Evolutionary conservation across 495 filamentous ascomycete species (phyloP), one percentile per base, ranked within the genome.

Genomic region (Penicilliopsis zonata): DNA sequence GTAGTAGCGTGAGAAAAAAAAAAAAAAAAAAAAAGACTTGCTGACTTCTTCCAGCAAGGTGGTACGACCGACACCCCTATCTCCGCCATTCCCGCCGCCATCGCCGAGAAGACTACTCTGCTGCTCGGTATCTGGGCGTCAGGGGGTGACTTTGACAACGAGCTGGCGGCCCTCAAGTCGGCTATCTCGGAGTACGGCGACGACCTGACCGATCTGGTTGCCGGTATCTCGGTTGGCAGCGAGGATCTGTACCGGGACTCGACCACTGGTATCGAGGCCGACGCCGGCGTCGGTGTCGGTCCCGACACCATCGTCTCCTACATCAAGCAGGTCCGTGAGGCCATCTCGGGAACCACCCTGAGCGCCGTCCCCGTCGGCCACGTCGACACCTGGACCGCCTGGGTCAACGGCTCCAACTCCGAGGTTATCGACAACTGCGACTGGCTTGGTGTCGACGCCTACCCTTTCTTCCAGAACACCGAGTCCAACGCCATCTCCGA

Each of bases 351-450:
- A 41, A 82, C 82, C 21, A 36, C 45, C 27, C 59, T 82, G 34
- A 59, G 59, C 23, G 51, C 49, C 24, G 62, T 59, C 21, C 61
- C 72, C 8, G 61, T 94, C 43, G 86, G 87, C 26, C 84, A 93
- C 56, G 86, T 92, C 49, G 86, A 94, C 55, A 94, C 86, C 35
- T 94, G 87, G 86, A 84, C 79, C 27, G 75, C 76, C 36, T 92
- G 78, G 76, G 76, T 77, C 46, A 80, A 92, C 53, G 50, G 61
- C 30, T 67, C 73, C 48, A 92, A 86, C 67, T 47, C 65, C 14
- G 70, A 66, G 9, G 82, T 88, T 31, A 72, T 82, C 40, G 54
- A 71, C n/a, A 69, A 68, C 12, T 59, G 59, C 40, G 85, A 93
- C 66, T 92, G 70, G 59, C 46, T 90, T 32, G 83, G 83, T 31